Percentiles rank a stretch among this genome's conserved stretches.
These are phyloP conservation scores for Botryotinia convoluta DNA, from an alignment of 2,329 filamentous ascomycete genomes.

Conservation along the genomic window DNA sequence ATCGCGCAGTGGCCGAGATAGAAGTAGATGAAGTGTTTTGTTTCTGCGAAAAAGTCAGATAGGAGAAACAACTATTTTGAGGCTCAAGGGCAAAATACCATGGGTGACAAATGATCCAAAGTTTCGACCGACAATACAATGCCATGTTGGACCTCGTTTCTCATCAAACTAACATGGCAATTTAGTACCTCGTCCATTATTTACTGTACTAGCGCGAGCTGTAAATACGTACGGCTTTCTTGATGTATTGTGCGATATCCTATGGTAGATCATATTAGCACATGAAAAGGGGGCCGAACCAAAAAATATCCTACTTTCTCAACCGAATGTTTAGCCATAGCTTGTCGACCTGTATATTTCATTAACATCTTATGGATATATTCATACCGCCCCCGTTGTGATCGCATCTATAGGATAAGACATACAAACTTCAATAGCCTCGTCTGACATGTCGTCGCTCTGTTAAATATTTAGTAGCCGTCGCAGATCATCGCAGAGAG, in stretches of 20 bases:
- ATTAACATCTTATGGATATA: not conserved
- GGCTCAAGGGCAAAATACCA: conserved; percentile 20
- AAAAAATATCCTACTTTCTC: conserved; percentile 56
- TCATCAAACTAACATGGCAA: conserved; percentile 77
- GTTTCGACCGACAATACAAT: conserved; percentile 97
- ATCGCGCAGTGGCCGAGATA: conserved; percentile 99
- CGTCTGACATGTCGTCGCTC: conserved; percentile 96
- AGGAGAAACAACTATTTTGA: not conserved
- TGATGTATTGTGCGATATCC: conserved; percentile 96
- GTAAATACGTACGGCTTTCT: conserved; percentile 68
- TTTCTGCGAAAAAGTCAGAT: conserved; percentile 52
- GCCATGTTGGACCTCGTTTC: conserved; percentile 96
- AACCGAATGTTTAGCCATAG: conserved; percentile 69
- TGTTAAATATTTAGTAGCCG: conserved; percentile 43
- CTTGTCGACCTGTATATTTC: conserved; percentile 57
- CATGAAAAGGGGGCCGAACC: conserved; percentile 4
- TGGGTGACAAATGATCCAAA: conserved; percentile 99
- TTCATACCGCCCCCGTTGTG: conserved; percentile 1
- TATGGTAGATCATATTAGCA: conserved; percentile 41
- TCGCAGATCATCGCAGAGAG: conserved; percentile 1
- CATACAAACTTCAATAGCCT: conserved; percentile 94
- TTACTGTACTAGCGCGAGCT: not conserved
- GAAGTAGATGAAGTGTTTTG: conserved; percentile 99
- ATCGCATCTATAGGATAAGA: conserved; percentile 41
- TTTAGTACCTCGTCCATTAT: not conserved